A percentile compares a stretch with the other conserved stretches of the same genome.
Conservation (phyloP, 306 rosid genomes). For the Sicyos edulis region DNA sequence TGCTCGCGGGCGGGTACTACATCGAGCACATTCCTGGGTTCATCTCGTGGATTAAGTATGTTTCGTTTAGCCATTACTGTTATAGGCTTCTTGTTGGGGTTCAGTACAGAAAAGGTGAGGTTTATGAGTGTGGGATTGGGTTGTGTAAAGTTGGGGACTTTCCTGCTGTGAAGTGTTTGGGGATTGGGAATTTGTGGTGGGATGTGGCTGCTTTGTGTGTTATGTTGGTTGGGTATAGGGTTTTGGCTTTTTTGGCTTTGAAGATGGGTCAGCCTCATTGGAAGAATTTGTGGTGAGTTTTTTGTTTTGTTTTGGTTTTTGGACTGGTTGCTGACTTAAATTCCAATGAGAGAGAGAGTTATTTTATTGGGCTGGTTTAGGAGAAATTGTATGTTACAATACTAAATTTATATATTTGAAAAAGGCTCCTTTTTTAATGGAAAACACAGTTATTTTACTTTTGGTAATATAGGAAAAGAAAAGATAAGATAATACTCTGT, state of each 20-base stretch:
- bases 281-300: not conserved
- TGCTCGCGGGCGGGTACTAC: slow-evolving; percentile 92
- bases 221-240: slow-evolving; percentile 85
- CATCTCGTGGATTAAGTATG: slow-evolving; percentile 73
- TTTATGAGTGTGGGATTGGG: not conserved
- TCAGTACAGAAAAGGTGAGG: slow-evolving; percentile 39
- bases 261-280: not conserved
- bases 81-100: slow-evolving; percentile 74
- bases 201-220: slow-evolving; percentile 67
- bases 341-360: not conserved
- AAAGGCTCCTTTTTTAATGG: no score
- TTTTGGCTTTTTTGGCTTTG: slow-evolving; percentile 43
- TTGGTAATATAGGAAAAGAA: no score
- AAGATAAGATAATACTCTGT: no score
- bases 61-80: slow-evolving; percentile 93
- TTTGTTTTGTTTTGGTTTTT: not conserved
- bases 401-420: no score
- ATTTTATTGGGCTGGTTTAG: not conserved
- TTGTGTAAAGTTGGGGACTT: slow-evolving; percentile 14
- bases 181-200: slow-evolving; percentile 40
- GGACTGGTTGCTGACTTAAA: slow-evolving; percentile 10
- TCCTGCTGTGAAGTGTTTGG: slow-evolving; percentile 50
- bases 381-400: not conserved
- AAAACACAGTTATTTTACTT: no score
- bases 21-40: slow-evolving; percentile 77